Base-by-base conservation (phyloP, 345 rosid genomes). In the Linum tenue region DNA sequence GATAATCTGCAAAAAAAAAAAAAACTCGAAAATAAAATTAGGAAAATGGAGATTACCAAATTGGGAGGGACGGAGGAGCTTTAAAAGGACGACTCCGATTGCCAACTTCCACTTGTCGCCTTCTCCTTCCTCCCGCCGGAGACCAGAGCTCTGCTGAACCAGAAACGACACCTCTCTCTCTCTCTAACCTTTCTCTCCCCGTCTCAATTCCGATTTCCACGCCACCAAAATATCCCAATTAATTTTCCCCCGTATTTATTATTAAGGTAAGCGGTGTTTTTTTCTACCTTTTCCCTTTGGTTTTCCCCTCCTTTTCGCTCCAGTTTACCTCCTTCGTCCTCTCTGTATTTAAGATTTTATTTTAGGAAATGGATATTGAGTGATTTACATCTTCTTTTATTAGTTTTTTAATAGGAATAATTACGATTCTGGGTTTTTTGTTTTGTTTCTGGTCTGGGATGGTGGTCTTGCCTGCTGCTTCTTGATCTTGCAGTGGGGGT, bases 101-200 rank as follows among this genome's bases (percentile, higher is more conserved):
- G 85, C 87, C 60, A 12, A 14, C 60, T 16, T 57, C 60, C 96
- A 91, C 96, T 78, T 91, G 98, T 91, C 98, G 85, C 67, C 81
- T 79, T 87, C 76, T 55, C 66, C 69, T 65, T 56, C 78, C 0
- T 31, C 15, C 37, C 36, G 22, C 35, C 40, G 10, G 62, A 74
- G 48, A 74, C 9, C 59, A 40, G 31, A 56, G 7, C 59, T 37
- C 60, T 36, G 67, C 0, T 11, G 14, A 0, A 10, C 6, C 5
- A 42, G 59, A 74, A 71, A 69, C 77, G 73, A 80, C 78, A 75
- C 78, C 50, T 56, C 12, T 55, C 15, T 39, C 64, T 39, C 73
- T 37, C 67, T 1, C 16, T 31, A 0, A 10, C 6, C 7, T 51
- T 41, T 22, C 31, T 22, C 31, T 22, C 31, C n/a, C 31, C 31